These are phyloP conservation scores for Linnemannia zychae DNA, from an alignment of 192 early-diverging fungal species.

Conservation along the genomic window DNA sequence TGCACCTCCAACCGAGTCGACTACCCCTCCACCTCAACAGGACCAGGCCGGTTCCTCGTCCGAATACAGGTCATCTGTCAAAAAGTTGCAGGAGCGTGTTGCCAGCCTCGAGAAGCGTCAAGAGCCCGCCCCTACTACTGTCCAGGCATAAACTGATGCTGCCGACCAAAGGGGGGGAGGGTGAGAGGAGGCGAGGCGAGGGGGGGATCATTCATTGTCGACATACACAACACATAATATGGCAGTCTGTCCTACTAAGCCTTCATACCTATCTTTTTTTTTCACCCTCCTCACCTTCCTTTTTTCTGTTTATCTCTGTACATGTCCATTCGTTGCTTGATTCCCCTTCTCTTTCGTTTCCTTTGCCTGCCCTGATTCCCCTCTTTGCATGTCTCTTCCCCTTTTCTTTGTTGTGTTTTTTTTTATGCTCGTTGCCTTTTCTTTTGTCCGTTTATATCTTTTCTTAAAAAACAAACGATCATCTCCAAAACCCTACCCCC, in stretches of 20 bases:
- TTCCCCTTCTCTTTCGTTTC: conserved; percentile 3
- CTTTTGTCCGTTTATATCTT: conserved; percentile 1
- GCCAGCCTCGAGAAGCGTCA: conserved; percentile 47
- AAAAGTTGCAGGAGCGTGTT: conserved; percentile 49
- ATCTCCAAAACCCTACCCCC: no score
- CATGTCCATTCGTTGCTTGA: neutral
- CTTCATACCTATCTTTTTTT: neutral
- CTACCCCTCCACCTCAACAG: conserved; percentile 15
- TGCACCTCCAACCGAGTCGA: conserved; percentile 8
- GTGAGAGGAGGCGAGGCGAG: neutral
- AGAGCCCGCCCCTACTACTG: conserved; percentile 5
- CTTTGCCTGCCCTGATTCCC: neutral
- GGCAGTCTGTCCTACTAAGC: neutral
- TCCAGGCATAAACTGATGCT: conserved; percentile 3
- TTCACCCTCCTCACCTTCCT: neutral
- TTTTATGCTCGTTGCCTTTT: conserved; percentile 1
- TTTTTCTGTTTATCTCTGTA: neutral
- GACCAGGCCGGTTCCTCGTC: neutral
- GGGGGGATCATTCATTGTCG: neutral
- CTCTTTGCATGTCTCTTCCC: conserved; percentile 6
- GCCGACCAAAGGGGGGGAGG: no score
- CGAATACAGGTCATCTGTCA: conserved; percentile 42
- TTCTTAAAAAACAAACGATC: neutral
- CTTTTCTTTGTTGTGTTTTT: neutral
- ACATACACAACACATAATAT: neutral